Conservation (phyloP, 1,284 basidiomycete genomes). For the Papiliotrema fonsecae region DNA sequence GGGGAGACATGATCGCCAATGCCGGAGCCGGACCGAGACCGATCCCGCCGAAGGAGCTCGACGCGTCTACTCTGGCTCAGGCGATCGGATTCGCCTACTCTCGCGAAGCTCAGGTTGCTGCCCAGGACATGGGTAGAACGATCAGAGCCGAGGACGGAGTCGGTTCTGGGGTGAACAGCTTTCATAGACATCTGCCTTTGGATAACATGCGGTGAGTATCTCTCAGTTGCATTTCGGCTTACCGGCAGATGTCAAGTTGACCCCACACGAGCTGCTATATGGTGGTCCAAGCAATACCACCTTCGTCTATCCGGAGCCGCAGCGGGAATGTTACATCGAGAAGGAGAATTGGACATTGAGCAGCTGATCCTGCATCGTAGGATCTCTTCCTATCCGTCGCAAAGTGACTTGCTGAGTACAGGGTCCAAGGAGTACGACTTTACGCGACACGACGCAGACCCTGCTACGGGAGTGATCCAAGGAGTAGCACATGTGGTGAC, state of each 20-base stretch:
- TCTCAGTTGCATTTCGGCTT: not conserved
- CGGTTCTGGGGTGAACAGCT: constrained; percentile 52
- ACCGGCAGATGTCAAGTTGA: constrained; percentile 55
- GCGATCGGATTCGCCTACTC: constrained; percentile 54
- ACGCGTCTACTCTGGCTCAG: constrained; percentile 51
- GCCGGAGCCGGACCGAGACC: constrained; percentile 60
- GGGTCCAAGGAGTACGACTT: constrained; percentile 55
- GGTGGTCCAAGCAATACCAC: constrained; percentile 56
- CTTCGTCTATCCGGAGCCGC: constrained; percentile 55
- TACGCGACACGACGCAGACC: constrained; percentile 5
- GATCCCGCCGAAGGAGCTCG: constrained; percentile 55
- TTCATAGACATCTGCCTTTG: constrained; percentile 58
- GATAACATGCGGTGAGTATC: constrained; percentile 53
- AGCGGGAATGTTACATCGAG: constrained; percentile 53
- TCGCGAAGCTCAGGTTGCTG: constrained; percentile 51
- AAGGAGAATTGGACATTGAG: constrained; percentile 48
- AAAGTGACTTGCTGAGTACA: constrained; percentile 29
- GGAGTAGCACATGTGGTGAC: constrained; percentile 54
- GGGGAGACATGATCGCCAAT: constrained; percentile 55
- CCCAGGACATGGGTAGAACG: constrained; percentile 52
- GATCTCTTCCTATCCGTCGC: too few species aligned
- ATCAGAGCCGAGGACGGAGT: constrained; percentile 58
- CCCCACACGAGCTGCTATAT: constrained; percentile 53
- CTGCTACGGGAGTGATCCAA: constrained; percentile 32
- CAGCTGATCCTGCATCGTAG: constrained; percentile 53